Percentiles rank a stretch among this genome's conserved stretches.
Conservation (phyloP, 345 rosid genomes). For the Linum tenue region DNA sequence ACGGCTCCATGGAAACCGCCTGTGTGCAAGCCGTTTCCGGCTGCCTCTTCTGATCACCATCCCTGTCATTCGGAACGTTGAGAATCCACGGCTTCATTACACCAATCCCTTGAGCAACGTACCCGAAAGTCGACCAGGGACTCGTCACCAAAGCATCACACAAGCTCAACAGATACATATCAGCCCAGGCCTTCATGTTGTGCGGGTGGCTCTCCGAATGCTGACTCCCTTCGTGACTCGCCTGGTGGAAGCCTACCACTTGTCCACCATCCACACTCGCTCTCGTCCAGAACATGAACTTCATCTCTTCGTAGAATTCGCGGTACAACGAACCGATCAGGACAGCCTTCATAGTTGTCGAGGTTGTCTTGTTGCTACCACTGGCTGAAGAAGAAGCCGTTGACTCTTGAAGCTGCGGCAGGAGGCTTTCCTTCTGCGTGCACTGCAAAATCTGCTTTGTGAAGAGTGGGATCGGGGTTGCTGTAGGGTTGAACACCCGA, state of each 20-base stretch:
- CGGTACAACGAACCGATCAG: neutral
- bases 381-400: neutral
- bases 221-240: slow-evolving; percentile 24
- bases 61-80: slow-evolving; percentile 13
- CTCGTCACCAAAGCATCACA: slow-evolving; percentile 23
- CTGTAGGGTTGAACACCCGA: slow-evolving; percentile 9
- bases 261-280: slow-evolving; percentile 20
- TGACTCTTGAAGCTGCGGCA: slow-evolving; percentile 5
- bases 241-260: slow-evolving; percentile 22
- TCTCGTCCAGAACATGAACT: slow-evolving; percentile 19
- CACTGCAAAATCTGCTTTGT: slow-evolving; percentile 13
- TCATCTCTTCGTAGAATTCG: slow-evolving; percentile 12
- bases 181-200: slow-evolving; percentile 24
- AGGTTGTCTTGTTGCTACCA: neutral
- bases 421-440: slow-evolving; percentile 9
- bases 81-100: slow-evolving; percentile 26
- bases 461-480: neutral
- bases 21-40: slow-evolving; percentile 14
- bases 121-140: slow-evolving; percentile 27
- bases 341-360: neutral
- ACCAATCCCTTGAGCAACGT: slow-evolving; percentile 29
- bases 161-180: slow-evolving; percentile 26
- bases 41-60: neutral
- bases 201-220: slow-evolving; percentile 17
- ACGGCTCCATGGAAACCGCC: slow-evolving; percentile 20